Evolutionary conservation across 2,329 filamentous ascomycete genomes (phyloP).

Genomic region (Coniochaeta sp.): DNA sequence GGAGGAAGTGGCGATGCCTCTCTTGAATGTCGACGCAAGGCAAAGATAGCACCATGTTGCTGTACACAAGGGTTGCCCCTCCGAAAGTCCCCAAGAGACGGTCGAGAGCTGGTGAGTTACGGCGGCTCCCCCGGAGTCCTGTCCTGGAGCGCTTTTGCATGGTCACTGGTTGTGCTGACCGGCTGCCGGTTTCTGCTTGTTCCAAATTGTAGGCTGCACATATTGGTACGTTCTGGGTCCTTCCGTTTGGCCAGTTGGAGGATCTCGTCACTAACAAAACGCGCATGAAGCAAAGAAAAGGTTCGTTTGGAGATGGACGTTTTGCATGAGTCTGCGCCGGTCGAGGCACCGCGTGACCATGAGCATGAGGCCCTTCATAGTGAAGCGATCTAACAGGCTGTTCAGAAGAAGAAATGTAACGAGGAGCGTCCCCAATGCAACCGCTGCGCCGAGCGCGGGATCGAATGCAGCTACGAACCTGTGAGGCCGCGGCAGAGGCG

Average conservation of each 20-base stretch:
- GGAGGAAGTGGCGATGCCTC: neutral
- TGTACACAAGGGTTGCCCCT: slow-evolving; percentile 49
- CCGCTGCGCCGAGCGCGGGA: slow-evolving; percentile 40
- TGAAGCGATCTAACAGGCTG: neutral
- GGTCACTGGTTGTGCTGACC: slow-evolving; percentile 16
- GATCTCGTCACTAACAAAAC: slow-evolving; percentile 9
- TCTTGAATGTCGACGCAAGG: neutral
- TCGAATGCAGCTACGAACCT: slow-evolving; percentile 43
- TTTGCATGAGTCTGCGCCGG: neutral
- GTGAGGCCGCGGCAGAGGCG: slow-evolving; percentile 34
- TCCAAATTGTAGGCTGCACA: slow-evolving; percentile 34
- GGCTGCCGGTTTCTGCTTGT: neutral
- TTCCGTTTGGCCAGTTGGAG: neutral
- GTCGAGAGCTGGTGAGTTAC: slow-evolving; percentile 48
- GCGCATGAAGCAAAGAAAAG: slow-evolving; percentile 42
- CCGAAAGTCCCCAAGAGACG: slow-evolving; percentile 53
- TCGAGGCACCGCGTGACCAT: neutral
- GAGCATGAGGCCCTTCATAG: neutral
- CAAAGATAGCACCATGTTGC: slow-evolving; percentile 35
- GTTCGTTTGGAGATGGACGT: slow-evolving; percentile 23
- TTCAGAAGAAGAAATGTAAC: slow-evolving; percentile 52
- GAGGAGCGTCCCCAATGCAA: slow-evolving; percentile 43
- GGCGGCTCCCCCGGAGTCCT: slow-evolving; percentile 1
- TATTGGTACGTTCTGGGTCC: slow-evolving; percentile 36
- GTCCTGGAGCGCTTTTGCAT: slow-evolving; percentile 2